Evolutionary conservation across 2,329 filamentous ascomycete species (phyloP).

Genomic region (Arthrobotrys conoides): DNA sequence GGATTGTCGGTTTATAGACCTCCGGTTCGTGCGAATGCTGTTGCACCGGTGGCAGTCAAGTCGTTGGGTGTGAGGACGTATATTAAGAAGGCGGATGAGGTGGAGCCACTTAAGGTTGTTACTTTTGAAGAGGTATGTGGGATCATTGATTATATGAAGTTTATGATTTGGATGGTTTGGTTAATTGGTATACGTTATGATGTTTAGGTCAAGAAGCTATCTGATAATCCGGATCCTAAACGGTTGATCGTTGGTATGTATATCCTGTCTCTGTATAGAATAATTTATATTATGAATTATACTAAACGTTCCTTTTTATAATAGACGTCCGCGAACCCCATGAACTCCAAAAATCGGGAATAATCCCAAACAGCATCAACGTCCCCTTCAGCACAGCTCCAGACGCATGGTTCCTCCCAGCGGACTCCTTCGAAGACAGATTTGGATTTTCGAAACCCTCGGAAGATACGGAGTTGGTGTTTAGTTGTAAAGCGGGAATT

Average conservation of each 20-base stretch:
- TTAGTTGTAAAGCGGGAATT: constrained; percentile 95
- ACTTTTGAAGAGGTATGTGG: constrained; percentile 33
- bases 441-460: constrained; percentile 82
- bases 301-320: no score
- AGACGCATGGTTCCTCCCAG: constrained; percentile 81
- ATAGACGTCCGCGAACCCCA: constrained; percentile 79
- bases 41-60: neutral
- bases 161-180: neutral
- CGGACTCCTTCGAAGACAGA: constrained; percentile 68
- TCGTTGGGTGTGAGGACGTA: constrained; percentile 8
- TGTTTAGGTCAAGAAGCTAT: constrained; percentile 29
- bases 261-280: neutral
- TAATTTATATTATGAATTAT: neutral
- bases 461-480: constrained; percentile 75
- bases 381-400: constrained; percentile 83
- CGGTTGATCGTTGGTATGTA: constrained; percentile 44
- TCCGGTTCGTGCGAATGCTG: neutral
- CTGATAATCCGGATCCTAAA: constrained; percentile 41
- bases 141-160: neutral
- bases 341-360: constrained; percentile 76
- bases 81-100: constrained; percentile 11
- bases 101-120: constrained; percentile 6
- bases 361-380: constrained; percentile 85
- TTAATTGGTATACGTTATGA: neutral
- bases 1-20: constrained; percentile 18